Base-by-base conservation (phyloP, 768 basidiomycete species). In the Tulasnella sp. region DNA sequence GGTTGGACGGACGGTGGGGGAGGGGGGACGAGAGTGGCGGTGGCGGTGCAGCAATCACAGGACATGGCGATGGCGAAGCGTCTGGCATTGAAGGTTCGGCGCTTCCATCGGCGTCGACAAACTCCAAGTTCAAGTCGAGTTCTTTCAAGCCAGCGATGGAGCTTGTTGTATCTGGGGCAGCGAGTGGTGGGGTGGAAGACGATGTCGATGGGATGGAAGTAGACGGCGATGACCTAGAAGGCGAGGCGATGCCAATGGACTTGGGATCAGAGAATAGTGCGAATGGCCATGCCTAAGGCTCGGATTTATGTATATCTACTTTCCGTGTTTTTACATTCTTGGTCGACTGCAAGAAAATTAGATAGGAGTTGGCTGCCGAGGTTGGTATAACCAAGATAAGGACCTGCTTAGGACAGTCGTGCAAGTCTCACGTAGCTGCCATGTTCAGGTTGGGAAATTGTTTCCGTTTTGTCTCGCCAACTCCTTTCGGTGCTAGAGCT, bases 111-210 rank as follows among this genome's bases (percentile, higher is more conserved):
- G 69, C 69, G 12, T 66, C 66, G 12, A 74, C 78, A 59, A 67
- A 77, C 3, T 82, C 82, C 22, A 79, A 80, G 41, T 92, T 92
- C 76, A 91, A 85, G 69, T 73, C 82, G 4, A 85, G 81, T 65
- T 77, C 84, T 12, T 91, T 91, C 74, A 81, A 83, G 66, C 82
- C 82, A 11, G 85, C 87, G 1, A 45, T 25, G 27, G 46, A 60
- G 10, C 49, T 30, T 29, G 45, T 21, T 17, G 65, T 54, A 29
- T 15, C 21, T 29, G 59, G 60, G 12, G 62, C 45, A 50, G 44
- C 29, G 17, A 50, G 50, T 11, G 60, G 38, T 29, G 49, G 43
- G 59, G 59, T 61, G 41, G 63, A 27, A 17, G 49, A 50, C 41
- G 24, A 25, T 52, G 44, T 53, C 54, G 54, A 50, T 12, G 57